A percentile compares a stretch with the other conserved stretches of the same genome.
Evolutionary conservation across 176 grass and related monocot species (phyloP).

Genomic region (Triticum monococcum): DNA sequence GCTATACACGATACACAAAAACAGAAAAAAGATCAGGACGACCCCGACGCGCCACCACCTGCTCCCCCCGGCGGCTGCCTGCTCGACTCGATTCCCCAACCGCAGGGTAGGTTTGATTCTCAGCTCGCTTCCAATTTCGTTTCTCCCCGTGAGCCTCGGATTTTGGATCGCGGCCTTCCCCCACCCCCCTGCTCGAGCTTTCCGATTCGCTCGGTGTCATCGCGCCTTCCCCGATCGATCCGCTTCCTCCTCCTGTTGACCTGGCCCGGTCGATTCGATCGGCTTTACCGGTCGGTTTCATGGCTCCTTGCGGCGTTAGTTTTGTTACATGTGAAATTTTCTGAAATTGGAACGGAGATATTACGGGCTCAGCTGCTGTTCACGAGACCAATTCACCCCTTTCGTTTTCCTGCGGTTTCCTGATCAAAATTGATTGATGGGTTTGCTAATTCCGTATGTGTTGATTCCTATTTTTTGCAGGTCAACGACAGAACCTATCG

Average conservation of each 20-base stretch:
- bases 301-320: not conserved
- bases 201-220: not conserved
- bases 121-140: not conserved
- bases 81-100: not conserved
- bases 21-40: not conserved
- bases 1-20: not conserved
- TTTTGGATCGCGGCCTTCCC: not conserved
- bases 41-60: slow-evolving; percentile 7
- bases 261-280: not conserved
- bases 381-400: not conserved
- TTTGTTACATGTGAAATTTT: not conserved
- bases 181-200: too few relatives aligned
- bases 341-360: not conserved
- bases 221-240: not conserved
- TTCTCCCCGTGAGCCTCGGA: not conserved
- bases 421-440: not conserved
- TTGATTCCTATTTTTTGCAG: not conserved
- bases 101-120: not conserved
- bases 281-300: not conserved
- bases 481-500: not conserved
- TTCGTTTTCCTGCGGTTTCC: not conserved
- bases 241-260: not conserved
- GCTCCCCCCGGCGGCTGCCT: not conserved
- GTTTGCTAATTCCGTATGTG: not conserved
- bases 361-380: not conserved